These are phyloP conservation scores for Penicillium cosmopolitanum DNA, from an alignment of 495 filamentous ascomycete genomes.

Conservation along the genomic window DNA sequence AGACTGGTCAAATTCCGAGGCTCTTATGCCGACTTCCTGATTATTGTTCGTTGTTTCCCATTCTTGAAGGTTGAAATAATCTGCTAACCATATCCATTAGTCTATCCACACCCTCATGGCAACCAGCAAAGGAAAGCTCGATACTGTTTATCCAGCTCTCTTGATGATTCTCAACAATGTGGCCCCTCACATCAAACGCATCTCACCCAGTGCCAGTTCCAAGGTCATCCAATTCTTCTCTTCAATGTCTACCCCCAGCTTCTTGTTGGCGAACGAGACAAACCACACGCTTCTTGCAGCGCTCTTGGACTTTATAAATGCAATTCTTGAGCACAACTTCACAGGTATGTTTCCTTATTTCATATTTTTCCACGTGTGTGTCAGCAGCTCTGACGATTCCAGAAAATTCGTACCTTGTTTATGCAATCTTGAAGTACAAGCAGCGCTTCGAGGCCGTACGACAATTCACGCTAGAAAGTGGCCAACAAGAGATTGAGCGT, in stretches of 20 bases:
- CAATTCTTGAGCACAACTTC: conserved; percentile 91
- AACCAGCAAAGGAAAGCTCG: conserved; percentile 85
- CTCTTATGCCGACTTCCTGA: conserved; percentile 90
- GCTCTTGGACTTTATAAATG: conserved; percentile 87
- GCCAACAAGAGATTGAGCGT: conserved; percentile 89
- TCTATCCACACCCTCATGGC: conserved; percentile 93
- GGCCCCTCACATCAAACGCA: conserved; percentile 75
- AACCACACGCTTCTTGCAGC: conserved; percentile 84
- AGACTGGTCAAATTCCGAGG: conserved; percentile 83
- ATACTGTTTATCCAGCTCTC: conserved; percentile 90
- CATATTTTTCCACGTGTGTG: background rate
- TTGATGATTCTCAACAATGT: conserved; percentile 94
- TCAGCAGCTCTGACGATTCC: conserved; percentile 6
- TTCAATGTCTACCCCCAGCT: conserved; percentile 93
- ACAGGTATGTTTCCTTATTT: conserved; percentile 55
- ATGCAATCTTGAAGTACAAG: conserved; percentile 74
- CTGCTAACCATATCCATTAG: conserved; percentile 53
- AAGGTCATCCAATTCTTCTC: conserved; percentile 89
- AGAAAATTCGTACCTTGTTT: conserved; percentile 87
- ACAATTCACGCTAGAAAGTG: conserved; percentile 92
- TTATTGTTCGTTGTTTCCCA: conserved; percentile 61
- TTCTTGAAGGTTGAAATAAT: background rate
- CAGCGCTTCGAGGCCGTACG: conserved; percentile 88
- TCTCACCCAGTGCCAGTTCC: conserved; percentile 73
- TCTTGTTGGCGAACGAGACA: conserved; percentile 92